A percentile compares a stretch with the other conserved stretches of the same genome.
Evolutionary conservation across 768 basidiomycete genomes (phyloP).

Genomic region (Termitomyces sp.): DNA sequence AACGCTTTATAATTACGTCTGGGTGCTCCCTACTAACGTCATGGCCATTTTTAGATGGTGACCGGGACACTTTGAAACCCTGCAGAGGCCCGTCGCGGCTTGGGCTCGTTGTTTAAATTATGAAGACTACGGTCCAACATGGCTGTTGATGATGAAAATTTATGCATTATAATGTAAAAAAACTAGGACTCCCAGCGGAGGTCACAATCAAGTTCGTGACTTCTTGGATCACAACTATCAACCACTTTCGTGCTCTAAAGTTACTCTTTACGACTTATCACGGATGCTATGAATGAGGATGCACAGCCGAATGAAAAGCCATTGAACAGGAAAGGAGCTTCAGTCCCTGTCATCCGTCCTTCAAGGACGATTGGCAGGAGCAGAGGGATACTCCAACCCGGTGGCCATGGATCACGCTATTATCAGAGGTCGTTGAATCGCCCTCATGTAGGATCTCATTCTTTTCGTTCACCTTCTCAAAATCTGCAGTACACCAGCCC

Average conservation of each 20-base stretch:
- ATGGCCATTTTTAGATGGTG: too few relatives aligned
- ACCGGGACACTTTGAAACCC: too few relatives aligned
- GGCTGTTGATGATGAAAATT: too few relatives aligned
- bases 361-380: neutral
- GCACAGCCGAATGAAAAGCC: constrained; percentile 13
- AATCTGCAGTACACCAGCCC: neutral
- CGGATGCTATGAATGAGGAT: constrained; percentile 16
- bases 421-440: neutral
- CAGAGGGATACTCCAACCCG: neutral
- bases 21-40: too few relatives aligned
- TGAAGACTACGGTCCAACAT: too few relatives aligned
- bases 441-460: neutral
- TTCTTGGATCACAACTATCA: neutral
- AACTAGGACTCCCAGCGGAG: too few relatives aligned
- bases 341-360: constrained; percentile 7
- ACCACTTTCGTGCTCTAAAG: neutral
- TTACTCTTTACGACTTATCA: constrained; percentile 5
- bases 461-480: neutral
- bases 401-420: neutral
- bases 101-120: too few relatives aligned
- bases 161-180: too few relatives aligned
- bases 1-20: too few relatives aligned
- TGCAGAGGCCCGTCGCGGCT: too few relatives aligned
- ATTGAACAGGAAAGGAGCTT: constrained; percentile 8
- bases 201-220: neutral